Evolutionary conservation across 306 rosid species (phyloP).

Genomic region (Vigna nakashimae): DNA sequence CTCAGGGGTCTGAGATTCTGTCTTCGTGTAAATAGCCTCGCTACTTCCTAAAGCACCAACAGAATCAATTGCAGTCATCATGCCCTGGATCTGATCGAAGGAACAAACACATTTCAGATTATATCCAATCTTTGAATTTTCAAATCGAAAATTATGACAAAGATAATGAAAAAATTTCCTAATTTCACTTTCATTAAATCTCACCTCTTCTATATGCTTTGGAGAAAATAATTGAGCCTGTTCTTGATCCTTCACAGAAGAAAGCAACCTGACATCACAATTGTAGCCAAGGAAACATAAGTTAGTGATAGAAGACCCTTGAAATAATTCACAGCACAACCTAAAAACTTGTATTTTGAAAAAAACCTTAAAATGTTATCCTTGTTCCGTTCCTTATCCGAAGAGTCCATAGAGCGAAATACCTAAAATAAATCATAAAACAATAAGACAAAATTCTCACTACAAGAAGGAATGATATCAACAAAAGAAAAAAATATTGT

Average conservation of each 20-base stretch:
- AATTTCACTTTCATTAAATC: slow-evolving; percentile 39
- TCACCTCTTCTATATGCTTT: slow-evolving; percentile 77
- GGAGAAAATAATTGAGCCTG: slow-evolving; percentile 57
- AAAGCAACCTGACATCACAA: slow-evolving; percentile 69
- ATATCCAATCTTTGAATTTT: slow-evolving; percentile 36
- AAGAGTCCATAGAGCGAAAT: slow-evolving; percentile 60
- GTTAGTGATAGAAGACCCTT: slow-evolving; percentile 39
- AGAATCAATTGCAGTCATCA: slow-evolving; percentile 55
- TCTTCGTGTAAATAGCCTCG: slow-evolving; percentile 45
- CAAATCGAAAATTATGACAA: slow-evolving; percentile 6
- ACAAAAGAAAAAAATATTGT: not conserved
- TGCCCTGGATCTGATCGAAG: slow-evolving; percentile 64
- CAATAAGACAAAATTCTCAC: slow-evolving; percentile 5
- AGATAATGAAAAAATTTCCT: slow-evolving; percentile 10
- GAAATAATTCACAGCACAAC: slow-evolving; percentile 5
- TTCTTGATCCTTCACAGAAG: slow-evolving; percentile 53
- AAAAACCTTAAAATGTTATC: slow-evolving; percentile 64
- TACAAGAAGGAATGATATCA: not conserved
- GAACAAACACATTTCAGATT: slow-evolving; percentile 47
- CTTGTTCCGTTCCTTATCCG: slow-evolving; percentile 59
- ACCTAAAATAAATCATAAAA: slow-evolving; percentile 59
- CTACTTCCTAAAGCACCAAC: slow-evolving; percentile 33
- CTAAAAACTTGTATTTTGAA: not conserved
- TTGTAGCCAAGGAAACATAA: slow-evolving; percentile 39
- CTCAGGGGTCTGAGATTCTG: slow-evolving; percentile 46